Evolutionary conservation across 1,284 basidiomycete species (phyloP), one percentile per base, ranked within the genome.

Genomic region (Tilletia walkeri): DNA sequence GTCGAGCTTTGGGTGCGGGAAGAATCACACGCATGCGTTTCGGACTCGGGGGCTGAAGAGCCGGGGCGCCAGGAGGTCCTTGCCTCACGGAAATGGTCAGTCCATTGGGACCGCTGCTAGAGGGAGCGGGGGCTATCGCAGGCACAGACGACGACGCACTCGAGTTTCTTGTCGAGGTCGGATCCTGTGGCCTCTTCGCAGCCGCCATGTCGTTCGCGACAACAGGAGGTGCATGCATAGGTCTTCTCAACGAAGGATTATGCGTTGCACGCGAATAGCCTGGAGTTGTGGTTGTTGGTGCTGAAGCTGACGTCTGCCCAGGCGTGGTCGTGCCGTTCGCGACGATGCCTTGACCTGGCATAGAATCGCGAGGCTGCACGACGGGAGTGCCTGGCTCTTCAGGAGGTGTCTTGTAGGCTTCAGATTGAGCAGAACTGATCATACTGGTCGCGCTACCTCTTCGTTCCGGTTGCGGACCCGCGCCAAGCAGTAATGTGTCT

Each of bases 201-300:
- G 50, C 20, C 16, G 18, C 16, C 16, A 18, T 18, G 1, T 4
- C 50, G n/a, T 53, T 53, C 6, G 20, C 20, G 16, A 24, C 50
- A 24, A 53, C 50, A 18, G 50, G 50, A 53, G 50, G 50, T 18
- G 50, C 50, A 53, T 53, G 16, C 50, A 53, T 53, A n/a, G 50
- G 50, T 18, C 50, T 10, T 12, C 50, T 10, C 16, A 24, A 53
- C 4, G 50, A 24, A 53, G 50, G 2, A 18, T 18, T 24, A 1
- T 18, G 10, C 16, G 10, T 18, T 53, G 18, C 50, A 18, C 50
- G 50, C 6, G 50, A 18, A 18, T n/a, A 53, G 50, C 7, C 6
- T 18, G 50, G 50, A 18, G 50, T 24, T 9, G 10, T 45, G 3
- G 41, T 7, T 14, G 41, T 45, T 7, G 41, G 9, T 45, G 41